Conservation (phyloP, 73 alveolate genomes). For the Effrenium voratum region DNA sequence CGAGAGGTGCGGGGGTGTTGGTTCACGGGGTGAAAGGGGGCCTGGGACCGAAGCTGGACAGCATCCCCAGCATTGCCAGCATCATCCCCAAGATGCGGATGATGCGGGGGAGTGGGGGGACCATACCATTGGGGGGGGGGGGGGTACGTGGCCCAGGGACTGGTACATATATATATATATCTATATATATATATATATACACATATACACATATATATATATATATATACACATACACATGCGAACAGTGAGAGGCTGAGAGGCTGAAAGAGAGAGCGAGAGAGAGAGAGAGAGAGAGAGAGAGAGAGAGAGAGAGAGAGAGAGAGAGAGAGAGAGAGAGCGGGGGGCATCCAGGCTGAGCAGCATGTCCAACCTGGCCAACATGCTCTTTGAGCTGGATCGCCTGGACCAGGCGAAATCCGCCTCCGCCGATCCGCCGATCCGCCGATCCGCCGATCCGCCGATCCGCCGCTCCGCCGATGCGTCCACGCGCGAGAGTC, state of each 20-base stretch:
- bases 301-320: neutral
- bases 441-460: neutral
- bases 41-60: too few relatives aligned
- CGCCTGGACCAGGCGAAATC: constrained; percentile 47
- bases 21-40: too few relatives aligned
- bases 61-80: too few relatives aligned
- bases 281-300: neutral
- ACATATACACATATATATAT: neutral
- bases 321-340: neutral
- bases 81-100: too few relatives aligned
- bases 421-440: neutral
- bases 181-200: neutral
- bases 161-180: neutral
- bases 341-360: constrained; percentile 19
- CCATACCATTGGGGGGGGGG: too few relatives aligned
- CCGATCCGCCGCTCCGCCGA: neutral
- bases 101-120: too few relatives aligned
- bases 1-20: too few relatives aligned
- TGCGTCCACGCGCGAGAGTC: neutral
- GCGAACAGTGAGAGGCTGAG: neutral
- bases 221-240: neutral
- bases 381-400: constrained; percentile 48
- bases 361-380: constrained; percentile 73
- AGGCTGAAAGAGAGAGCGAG: neutral
- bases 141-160: neutral